phyloP scores from a whole-genome alignment of 208 protist species.

The Acanthamoeba culbertsoni region DNA sequence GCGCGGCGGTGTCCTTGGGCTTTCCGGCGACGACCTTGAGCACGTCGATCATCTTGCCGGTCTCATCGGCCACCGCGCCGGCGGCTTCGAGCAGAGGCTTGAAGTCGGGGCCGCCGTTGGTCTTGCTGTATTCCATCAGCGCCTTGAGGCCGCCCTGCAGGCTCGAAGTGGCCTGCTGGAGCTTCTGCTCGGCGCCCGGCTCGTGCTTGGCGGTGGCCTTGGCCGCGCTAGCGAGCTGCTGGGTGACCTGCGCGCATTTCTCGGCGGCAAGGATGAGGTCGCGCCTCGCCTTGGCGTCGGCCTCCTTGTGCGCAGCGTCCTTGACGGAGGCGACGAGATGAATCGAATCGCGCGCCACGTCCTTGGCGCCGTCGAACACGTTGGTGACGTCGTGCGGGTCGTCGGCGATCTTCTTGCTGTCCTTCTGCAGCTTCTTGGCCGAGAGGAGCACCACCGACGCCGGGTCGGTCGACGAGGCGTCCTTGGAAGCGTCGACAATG shows the following conservation, averaged over 20 bases:
- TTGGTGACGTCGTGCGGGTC: conserved; percentile 28
- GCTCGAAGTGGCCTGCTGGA: not conserved
- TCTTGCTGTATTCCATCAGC: conserved; percentile 54
- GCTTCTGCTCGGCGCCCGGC: conserved; percentile 42
- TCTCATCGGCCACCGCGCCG: not conserved
- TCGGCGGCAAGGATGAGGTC: conserved; percentile 52
- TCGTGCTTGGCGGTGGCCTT: not conserved
- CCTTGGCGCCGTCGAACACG: conserved; percentile 53
- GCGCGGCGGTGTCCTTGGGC: conserved; percentile 50
- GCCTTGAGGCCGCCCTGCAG: conserved; percentile 46
- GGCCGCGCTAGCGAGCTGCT: not conserved
- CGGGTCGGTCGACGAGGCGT: conserved; percentile 46
- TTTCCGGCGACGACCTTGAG: conserved; percentile 53
- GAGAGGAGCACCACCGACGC: conserved; percentile 9
- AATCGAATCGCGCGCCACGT: conserved; percentile 15
- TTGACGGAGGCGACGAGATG: conserved; percentile 24
- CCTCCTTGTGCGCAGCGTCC: conserved; percentile 42
- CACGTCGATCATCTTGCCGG: conserved; percentile 61
- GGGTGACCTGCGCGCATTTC: not conserved
- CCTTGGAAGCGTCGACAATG: conserved; percentile 56
- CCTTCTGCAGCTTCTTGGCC: conserved; percentile 43
- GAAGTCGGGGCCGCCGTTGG: conserved; percentile 52
- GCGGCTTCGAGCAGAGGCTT: conserved; percentile 34
- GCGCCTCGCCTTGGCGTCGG: not conserved
- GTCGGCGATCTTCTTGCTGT: conserved; percentile 19